Conservation (phyloP, 306 rosid genomes). For the Cyclanthera cordifolia region DNA sequence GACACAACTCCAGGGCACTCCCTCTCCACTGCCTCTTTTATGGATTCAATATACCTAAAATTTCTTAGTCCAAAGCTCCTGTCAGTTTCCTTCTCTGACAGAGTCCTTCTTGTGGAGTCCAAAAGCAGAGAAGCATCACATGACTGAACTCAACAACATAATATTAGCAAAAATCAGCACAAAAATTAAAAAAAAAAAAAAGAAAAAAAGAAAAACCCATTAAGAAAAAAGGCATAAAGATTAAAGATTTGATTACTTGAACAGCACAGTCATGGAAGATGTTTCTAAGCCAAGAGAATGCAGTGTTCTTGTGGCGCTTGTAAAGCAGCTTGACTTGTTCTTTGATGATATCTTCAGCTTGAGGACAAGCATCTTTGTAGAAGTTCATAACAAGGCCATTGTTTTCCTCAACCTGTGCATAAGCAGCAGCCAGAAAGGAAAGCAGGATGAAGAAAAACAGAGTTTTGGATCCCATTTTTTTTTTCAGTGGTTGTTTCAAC, state of each 20-base stretch:
- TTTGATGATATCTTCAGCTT: conserved; percentile 84
- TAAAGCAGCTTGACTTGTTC: conserved; percentile 91
- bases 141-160: conserved; percentile 28
- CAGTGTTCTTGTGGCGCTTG: conserved; percentile 99
- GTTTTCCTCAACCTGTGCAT: conserved; percentile 31
- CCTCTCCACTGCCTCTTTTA: conserved; percentile 91
- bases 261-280: conserved; percentile 97
- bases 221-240: background rate
- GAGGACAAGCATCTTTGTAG: conserved; percentile 87
- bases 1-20: conserved; percentile 96
- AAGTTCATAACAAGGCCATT: conserved; percentile 62
- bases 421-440: conserved; percentile 35
- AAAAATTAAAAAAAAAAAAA: too few relatives aligned
- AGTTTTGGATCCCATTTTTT: conserved; percentile 38
- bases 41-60: conserved; percentile 82
- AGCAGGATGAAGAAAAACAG: conserved; percentile 27
- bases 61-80: conserved; percentile 96
- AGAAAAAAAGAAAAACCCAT: too few relatives aligned
- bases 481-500: background rate
- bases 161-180: background rate
- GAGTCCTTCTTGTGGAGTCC: conserved; percentile 73
- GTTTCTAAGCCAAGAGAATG: conserved; percentile 97
- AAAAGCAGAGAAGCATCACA: conserved; percentile 91
- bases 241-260: conserved; percentile 29
- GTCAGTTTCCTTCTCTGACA: conserved; percentile 92